Conservation (phyloP, 78 protist genomes). For the Speleostelium caveatum region DNA sequence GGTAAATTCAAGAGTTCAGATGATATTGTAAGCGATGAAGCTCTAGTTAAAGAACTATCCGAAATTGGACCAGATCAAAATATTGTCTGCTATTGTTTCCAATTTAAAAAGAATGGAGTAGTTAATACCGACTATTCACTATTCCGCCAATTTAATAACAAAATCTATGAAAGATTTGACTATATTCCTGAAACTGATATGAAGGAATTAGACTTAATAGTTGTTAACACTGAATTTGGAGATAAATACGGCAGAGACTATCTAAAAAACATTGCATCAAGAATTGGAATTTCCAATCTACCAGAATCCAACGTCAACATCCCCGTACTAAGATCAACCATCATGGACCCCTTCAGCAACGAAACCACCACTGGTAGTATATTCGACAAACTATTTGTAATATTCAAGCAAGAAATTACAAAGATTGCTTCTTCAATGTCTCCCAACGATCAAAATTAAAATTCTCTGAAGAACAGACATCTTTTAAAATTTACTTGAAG, state of each 20-base stretch:
- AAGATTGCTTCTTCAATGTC: not conserved
- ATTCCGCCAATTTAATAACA: not conserved
- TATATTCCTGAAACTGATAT: conserved; percentile 8
- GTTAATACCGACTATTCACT: conserved; percentile 43
- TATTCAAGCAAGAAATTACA: not conserved
- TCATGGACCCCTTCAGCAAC: conserved; percentile 35
- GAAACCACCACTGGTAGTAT: conserved; percentile 19
- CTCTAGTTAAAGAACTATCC: not conserved
- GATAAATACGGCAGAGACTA: conserved; percentile 11
- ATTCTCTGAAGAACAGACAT: too few relatives aligned
- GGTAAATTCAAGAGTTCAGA: conserved; percentile 14
- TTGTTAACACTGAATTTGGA: conserved; percentile 29
- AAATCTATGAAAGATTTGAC: conserved; percentile 39
- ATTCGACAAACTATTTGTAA: not conserved
- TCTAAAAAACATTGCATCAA: not conserved
- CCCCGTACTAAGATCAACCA: conserved; percentile 56
- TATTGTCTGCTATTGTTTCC: conserved; percentile 18
- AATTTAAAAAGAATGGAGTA: not conserved
- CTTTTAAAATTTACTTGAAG: too few relatives aligned
- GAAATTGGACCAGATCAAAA: conserved; percentile 66
- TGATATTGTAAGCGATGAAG: conserved; percentile 3
- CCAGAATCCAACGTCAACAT: not conserved
- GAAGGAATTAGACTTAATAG: conserved; percentile 22
- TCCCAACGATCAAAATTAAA: too few relatives aligned
- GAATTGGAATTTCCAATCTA: conserved; percentile 26